A percentile compares a stretch with the other conserved stretches of the same genome.
Conservation (phyloP, 176 grass and related monocot genomes). For the Puccinellia tenuiflora region DNA sequence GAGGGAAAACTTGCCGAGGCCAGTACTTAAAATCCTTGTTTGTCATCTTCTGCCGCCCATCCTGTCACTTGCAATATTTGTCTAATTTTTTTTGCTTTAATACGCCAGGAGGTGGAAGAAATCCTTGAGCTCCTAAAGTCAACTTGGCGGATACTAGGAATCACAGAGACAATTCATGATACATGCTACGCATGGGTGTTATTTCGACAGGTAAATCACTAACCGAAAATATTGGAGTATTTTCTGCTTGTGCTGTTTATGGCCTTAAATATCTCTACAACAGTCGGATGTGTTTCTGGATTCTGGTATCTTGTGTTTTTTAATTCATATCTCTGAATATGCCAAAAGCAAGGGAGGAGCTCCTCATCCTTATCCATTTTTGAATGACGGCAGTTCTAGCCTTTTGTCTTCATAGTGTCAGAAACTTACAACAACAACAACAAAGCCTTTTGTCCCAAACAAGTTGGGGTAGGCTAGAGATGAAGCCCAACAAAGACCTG, state of each 20-base stretch:
- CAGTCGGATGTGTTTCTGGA: background rate
- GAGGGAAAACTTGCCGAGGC: conserved; percentile 97
- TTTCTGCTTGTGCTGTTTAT: background rate
- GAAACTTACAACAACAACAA: background rate
- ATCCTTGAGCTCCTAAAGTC: conserved; percentile 93
- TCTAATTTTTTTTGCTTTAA: conserved; percentile 33
- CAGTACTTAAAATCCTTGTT: conserved; percentile 17
- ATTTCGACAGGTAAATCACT: conserved; percentile 83
- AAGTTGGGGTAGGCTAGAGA: background rate
- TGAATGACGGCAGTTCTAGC: background rate
- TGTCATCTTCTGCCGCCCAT: background rate
- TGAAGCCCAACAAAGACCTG: background rate
- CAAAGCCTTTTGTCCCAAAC: background rate
- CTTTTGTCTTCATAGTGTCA: conserved; percentile 19
- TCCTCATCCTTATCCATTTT: background rate
- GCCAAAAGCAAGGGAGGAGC: conserved; percentile 20
- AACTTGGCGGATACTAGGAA: conserved; percentile 92
- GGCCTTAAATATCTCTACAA: conserved; percentile 8
- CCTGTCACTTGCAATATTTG: conserved; percentile 3
- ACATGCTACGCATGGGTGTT: conserved; percentile 99
- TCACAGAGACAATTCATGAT: conserved; percentile 90
- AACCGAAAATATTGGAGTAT: conserved; percentile 16
- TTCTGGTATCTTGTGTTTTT: conserved; percentile 15
- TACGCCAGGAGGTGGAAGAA: conserved; percentile 88
- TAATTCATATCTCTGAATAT: background rate